Percentiles rank a stretch among this genome's conserved stretches.
Evolutionary conservation across 2,329 filamentous ascomycete genomes (phyloP).

Genomic region (Colletotrichum eleusines): DNA sequence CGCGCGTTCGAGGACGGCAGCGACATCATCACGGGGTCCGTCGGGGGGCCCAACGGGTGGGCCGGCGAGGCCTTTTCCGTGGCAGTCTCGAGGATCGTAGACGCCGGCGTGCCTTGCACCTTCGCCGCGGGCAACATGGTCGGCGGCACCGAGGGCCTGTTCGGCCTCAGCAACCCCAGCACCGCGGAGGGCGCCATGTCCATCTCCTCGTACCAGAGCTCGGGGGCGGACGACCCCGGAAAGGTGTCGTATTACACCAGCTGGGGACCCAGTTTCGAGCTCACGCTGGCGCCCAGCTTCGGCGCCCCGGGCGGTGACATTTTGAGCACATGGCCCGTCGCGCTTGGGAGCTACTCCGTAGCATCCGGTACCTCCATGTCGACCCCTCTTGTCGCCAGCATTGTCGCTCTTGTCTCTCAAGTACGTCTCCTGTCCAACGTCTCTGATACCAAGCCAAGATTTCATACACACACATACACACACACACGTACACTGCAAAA

Average conservation of each 20-base stretch:
- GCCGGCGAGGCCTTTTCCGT: slow-evolving; percentile 63
- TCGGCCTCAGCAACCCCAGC: slow-evolving; percentile 62
- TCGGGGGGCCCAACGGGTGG: slow-evolving; percentile 64
- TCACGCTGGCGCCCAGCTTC: slow-evolving; percentile 67
- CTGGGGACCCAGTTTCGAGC: slow-evolving; percentile 73
- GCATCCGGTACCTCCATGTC: slow-evolving; percentile 72
- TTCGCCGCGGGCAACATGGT: slow-evolving; percentile 66
- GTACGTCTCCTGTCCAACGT: slow-evolving; percentile 45
- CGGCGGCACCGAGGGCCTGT: slow-evolving; percentile 54
- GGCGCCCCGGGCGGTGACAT: slow-evolving; percentile 68
- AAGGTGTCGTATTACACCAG: slow-evolving; percentile 57
- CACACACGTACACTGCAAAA: no score
- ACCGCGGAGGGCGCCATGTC: slow-evolving; percentile 62
- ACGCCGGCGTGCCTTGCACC: slow-evolving; percentile 65
- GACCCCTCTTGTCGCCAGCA: slow-evolving; percentile 66
- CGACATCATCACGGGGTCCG: slow-evolving; percentile 67
- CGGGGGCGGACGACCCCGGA: slow-evolving; percentile 6
- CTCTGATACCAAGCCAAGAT: not conserved
- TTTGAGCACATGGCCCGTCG: slow-evolving; percentile 66
- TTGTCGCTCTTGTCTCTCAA: slow-evolving; percentile 66
- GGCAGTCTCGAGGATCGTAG: slow-evolving; percentile 64
- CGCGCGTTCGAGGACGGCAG: slow-evolving; percentile 55
- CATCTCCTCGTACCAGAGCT: slow-evolving; percentile 65
- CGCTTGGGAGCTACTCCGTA: slow-evolving; percentile 63
- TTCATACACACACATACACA: not conserved